Evolutionary conservation across 2,329 filamentous ascomycete genomes (phyloP), one percentile per base, ranked within the genome.

Genomic region (Helminthosporium solani): DNA sequence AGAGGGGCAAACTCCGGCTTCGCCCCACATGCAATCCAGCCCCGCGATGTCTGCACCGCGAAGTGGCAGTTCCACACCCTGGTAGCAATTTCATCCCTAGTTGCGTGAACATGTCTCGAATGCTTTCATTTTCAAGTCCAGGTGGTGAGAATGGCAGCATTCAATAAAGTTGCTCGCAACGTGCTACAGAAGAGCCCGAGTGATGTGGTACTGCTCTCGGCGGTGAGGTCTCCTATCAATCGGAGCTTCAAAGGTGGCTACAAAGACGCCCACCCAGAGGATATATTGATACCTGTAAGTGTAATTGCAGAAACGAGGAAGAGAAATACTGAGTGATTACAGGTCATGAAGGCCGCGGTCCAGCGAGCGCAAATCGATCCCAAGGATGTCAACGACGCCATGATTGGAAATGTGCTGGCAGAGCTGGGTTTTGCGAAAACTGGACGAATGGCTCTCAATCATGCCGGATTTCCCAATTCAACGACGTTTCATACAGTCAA

Each of bases 121-220:
- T 11, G 36, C 35, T 37, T n/a, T n/a, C 41, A 21, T 45, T 18
- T 20, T 33, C 35, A 15, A 39, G 25, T 8, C 28, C 40, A 19
- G 23, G 18, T 23, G 11, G 38, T 36, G 40, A 57, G 35, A 9
- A 66, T 67, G 64, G 61, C 63, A 35, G 38, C 55, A 21, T 63
- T 66, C 50, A 62, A 60, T 53, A 61, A 48, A 54, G 48, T 57
- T 33, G 53, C 63, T 14, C 57, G 63, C 51, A 80, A 84, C 63
- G 83, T 95, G 60, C 83, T 95, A 50, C 73, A 84, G 61, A 91
- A 96, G 77, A 92, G 92, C 70, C 83, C 90, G 53, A 92, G 97
- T 71, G 94, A 97, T 78, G 81, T 97, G 39, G 92, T 97, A 64
- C 92, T 97, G 65, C 96, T 94, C 7, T 83, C 94, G 39, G 90